Evolutionary conservation across 352 stramenopile genomes (phyloP), one percentile per base, ranked within the genome.

Genomic region (Phytophthora fragariae): DNA sequence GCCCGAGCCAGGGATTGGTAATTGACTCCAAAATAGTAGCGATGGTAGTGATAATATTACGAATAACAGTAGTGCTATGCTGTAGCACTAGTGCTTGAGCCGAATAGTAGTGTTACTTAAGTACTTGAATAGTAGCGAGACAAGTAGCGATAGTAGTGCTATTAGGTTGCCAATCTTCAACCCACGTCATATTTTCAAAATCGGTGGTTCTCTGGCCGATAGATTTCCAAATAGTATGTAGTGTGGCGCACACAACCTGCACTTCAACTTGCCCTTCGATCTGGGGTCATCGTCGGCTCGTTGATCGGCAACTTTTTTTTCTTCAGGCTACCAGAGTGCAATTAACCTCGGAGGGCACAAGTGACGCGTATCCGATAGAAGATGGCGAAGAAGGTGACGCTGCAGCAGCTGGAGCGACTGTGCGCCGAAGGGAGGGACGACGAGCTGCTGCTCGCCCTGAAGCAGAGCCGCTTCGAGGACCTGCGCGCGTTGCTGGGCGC

Each of bases 181-280:
- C n/a, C n/a, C n/a, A n/a, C n/a, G n/a, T n/a, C n/a, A n/a, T n/a
- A n/a, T n/a, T n/a, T n/a, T n/a, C n/a, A n/a, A n/a, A n/a, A n/a
- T n/a, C n/a, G n/a, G n/a, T n/a, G n/a, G n/a, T n/a, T n/a, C n/a
- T n/a, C n/a, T n/a, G n/a, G n/a, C n/a, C n/a, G n/a, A n/a, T n/a
- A n/a, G n/a, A n/a, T n/a, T n/a, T n/a, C n/a, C n/a, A n/a, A n/a
- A n/a, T n/a, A n/a, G n/a, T 27, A 27, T 27, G 56, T 76, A n/a
- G 21, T 55, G 21, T 15, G 61, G 46, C 5, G 19, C 44, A 60
- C 46, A 58, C 29, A 31, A 57, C 27, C 14, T 65, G 17, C 27
- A 70, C 53, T 74, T 73, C 67, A 73, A 73, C 67, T 59, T 72
- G 19, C 17, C 35, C 12, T n/a, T 11, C 24, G 46, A 69, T 62